Conservation (phyloP, 495 filamentous ascomycete species). For the Penicillium ochrochloron region DNA sequence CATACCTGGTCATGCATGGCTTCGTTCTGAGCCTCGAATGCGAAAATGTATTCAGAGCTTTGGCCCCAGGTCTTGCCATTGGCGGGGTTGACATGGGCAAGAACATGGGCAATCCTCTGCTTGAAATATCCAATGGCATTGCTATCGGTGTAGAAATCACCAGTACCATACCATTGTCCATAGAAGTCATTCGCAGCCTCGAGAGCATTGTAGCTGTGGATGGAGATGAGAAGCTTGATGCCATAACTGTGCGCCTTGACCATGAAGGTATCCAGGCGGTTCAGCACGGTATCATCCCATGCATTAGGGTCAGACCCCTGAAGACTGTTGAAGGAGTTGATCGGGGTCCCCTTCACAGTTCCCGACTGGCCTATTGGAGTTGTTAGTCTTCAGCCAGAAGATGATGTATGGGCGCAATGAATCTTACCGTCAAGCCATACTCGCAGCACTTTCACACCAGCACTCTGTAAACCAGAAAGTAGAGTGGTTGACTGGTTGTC, state of each 20-base stretch:
- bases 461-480: conserved; percentile 16
- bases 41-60: conserved; percentile 14
- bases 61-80: conserved; percentile 10
- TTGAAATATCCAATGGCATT: conserved; percentile 11
- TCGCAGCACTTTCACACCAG: conserved; percentile 14
- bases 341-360: background rate
- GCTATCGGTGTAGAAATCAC: conserved; percentile 19
- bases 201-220: conserved; percentile 13
- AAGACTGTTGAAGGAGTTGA: background rate
- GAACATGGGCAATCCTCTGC: conserved; percentile 6
- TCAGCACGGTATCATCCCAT: conserved; percentile 12
- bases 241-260: conserved; percentile 12
- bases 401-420: background rate
- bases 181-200: conserved; percentile 4
- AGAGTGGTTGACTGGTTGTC: conserved; percentile 14
- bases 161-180: conserved; percentile 30
- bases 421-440: conserved; percentile 4
- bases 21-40: conserved; percentile 12
- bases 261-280: conserved; percentile 9
- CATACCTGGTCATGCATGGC: conserved; percentile 14
- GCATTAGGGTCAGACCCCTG: background rate
- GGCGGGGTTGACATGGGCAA: background rate
- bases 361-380: background rate
- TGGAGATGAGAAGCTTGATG: conserved; percentile 12
- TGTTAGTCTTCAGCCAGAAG: background rate